Evolutionary conservation across 305 asterid species (phyloP).

Genomic region (Fraxinus paxiana): DNA sequence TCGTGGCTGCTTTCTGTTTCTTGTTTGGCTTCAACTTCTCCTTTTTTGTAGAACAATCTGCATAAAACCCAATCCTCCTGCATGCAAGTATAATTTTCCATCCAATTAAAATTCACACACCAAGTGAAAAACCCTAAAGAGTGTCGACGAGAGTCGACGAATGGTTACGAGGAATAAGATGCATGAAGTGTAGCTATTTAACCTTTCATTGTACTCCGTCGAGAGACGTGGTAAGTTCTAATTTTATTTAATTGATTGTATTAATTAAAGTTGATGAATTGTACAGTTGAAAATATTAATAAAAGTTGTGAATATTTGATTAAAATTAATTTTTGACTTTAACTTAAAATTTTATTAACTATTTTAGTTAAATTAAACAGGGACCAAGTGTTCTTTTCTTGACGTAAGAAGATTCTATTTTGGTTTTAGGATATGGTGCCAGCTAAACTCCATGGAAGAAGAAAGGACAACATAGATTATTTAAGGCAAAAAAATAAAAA

Average conservation of each 20-base stretch:
- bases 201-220: neutral
- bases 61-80: constrained; percentile 86
- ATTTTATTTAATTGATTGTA: neutral
- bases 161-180: neutral
- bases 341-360: too few species aligned
- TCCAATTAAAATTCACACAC: neutral
- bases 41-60: constrained; percentile 59
- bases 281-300: too few species aligned
- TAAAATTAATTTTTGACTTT: neutral
- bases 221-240: neutral
- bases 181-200: neutral
- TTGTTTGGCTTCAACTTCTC: constrained; percentile 32
- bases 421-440: neutral
- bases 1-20: constrained; percentile 18
- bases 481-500: too few species aligned
- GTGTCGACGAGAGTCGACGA: neutral
- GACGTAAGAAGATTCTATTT: constrained; percentile 24
- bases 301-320: neutral
- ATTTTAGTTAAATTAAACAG: too few species aligned
- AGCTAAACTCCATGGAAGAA: constrained; percentile 24
- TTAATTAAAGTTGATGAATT: neutral
- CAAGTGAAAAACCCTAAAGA: neutral
- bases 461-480: constrained; percentile 25
- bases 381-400: neutral
- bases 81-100: neutral